phyloP scores from a whole-genome alignment of 768 basidiomycete species.

The Holtermanniella nyarrowii region DNA sequence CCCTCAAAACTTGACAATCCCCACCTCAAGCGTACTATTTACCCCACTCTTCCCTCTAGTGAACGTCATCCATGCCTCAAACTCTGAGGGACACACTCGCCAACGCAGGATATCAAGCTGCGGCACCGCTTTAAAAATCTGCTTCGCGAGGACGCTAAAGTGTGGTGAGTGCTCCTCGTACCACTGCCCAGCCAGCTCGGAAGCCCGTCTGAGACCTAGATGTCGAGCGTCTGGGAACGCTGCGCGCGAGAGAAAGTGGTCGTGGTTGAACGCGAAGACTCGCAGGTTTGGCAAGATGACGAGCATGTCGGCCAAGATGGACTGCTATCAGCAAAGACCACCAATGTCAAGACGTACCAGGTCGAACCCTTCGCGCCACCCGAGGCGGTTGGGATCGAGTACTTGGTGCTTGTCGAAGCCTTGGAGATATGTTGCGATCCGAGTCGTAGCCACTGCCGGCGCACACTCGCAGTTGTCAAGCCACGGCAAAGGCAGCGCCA shows the following conservation, averaged over 20 bases:
- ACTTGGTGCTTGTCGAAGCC: background rate
- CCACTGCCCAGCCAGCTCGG: background rate
- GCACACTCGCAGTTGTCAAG: background rate
- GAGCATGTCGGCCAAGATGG: background rate
- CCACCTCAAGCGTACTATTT: too few relatives aligned
- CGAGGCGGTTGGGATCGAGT: background rate
- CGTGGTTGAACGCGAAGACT: background rate
- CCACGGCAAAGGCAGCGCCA: background rate
- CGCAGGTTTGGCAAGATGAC: background rate
- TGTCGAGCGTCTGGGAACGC: constrained; percentile 1
- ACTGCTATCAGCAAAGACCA: too few relatives aligned
- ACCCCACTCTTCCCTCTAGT: background rate
- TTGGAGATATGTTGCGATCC: background rate
- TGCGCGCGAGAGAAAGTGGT: background rate
- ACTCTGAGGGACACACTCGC: background rate
- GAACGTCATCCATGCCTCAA: constrained; percentile 1
- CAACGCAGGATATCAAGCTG: background rate
- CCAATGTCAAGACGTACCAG: background rate
- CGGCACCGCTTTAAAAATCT: background rate
- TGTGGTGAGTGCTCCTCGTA: background rate
- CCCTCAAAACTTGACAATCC: too few relatives aligned
- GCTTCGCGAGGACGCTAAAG: background rate
- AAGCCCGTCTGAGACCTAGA: background rate
- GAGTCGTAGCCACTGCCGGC: background rate
- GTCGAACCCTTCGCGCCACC: background rate